A percentile compares a stretch with the other conserved stretches of the same genome.
Conservation (phyloP, 1,284 basidiomycete genomes). For the Ceratobasidium sp. region DNA sequence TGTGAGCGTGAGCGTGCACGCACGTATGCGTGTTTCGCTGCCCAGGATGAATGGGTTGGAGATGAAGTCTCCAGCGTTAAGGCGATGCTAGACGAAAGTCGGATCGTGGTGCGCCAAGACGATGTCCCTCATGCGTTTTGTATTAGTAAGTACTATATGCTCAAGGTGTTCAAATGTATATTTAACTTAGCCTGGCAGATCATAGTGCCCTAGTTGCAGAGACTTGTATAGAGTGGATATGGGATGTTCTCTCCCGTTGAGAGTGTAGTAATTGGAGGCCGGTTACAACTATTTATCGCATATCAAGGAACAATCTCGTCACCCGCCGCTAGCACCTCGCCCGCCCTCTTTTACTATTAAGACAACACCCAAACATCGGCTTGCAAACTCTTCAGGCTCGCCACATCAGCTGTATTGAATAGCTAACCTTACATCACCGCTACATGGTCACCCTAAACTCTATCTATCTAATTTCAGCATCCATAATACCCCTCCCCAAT, state of each 20-base stretch:
- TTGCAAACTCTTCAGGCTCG: too few species aligned
- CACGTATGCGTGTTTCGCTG: slow-evolving; percentile 65
- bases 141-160: slow-evolving; percentile 63
- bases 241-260: not conserved
- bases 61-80: slow-evolving; percentile 50
- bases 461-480: too few species aligned
- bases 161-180: not conserved
- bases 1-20: slow-evolving; percentile 25
- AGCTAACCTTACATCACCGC: too few species aligned
- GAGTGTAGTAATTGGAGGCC: too few species aligned
- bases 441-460: too few species aligned
- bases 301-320: too few species aligned
- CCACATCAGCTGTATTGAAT: too few species aligned
- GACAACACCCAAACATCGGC: too few species aligned
- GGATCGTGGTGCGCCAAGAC: slow-evolving; percentile 61
- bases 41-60: slow-evolving; percentile 72
- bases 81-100: slow-evolving; percentile 48
- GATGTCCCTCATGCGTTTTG: slow-evolving; percentile 75
- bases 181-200: slow-evolving; percentile 10
- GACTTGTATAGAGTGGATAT: slow-evolving; percentile 19
- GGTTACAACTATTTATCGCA: too few species aligned
- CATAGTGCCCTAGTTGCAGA: slow-evolving; percentile 23
- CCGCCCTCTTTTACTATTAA: too few species aligned
- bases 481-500: too few species aligned
- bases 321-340: too few species aligned